These are phyloP conservation scores for Jaapia argillacea DNA, from an alignment of 768 basidiomycete species.

Conservation along the genomic window DNA sequence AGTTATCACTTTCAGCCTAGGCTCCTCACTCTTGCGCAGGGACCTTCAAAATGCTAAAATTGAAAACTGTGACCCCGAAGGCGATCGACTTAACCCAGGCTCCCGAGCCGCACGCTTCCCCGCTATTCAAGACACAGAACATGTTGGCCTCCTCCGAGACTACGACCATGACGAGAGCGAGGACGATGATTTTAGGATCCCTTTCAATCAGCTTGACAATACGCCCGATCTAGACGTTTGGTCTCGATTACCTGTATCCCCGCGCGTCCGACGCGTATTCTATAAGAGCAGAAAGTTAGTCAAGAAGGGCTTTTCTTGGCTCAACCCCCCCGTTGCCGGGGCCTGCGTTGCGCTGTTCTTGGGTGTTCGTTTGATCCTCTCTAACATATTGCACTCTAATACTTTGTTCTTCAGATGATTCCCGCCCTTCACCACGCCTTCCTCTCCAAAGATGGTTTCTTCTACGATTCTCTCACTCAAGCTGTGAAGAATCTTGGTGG, in stretches of 20 bases:
- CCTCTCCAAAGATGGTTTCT: slow-evolving; percentile 11
- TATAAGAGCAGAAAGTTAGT: slow-evolving; percentile 7
- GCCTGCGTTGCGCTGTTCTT: neutral
- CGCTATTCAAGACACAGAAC: slow-evolving; percentile 16
- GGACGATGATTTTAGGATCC: slow-evolving; percentile 3
- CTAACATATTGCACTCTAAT: no score
- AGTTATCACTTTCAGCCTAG: slow-evolving; percentile 18
- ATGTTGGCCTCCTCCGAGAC: slow-evolving; percentile 16
- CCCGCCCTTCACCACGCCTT: slow-evolving; percentile 12
- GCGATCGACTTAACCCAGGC: slow-evolving; percentile 4
- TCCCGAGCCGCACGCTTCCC: slow-evolving; percentile 1
- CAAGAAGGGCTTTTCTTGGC: slow-evolving; percentile 6
- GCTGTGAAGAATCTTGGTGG: slow-evolving; percentile 15
- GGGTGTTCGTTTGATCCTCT: neutral
- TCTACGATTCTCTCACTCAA: slow-evolving; percentile 16
- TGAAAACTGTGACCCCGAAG: slow-evolving; percentile 6
- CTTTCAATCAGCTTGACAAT: slow-evolving; percentile 13
- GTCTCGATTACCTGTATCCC: slow-evolving; percentile 11
- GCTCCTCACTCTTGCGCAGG: slow-evolving; percentile 11
- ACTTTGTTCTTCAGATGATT: slow-evolving; percentile 8
- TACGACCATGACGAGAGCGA: slow-evolving; percentile 5
- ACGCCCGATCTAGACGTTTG: slow-evolving; percentile 13
- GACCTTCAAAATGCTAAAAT: slow-evolving; percentile 9
- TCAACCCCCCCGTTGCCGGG: slow-evolving; percentile 18
- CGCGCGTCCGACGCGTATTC: slow-evolving; percentile 5